phyloP scores from a whole-genome alignment of 208 protist genomes.

The Leishmania tropica region DNA sequence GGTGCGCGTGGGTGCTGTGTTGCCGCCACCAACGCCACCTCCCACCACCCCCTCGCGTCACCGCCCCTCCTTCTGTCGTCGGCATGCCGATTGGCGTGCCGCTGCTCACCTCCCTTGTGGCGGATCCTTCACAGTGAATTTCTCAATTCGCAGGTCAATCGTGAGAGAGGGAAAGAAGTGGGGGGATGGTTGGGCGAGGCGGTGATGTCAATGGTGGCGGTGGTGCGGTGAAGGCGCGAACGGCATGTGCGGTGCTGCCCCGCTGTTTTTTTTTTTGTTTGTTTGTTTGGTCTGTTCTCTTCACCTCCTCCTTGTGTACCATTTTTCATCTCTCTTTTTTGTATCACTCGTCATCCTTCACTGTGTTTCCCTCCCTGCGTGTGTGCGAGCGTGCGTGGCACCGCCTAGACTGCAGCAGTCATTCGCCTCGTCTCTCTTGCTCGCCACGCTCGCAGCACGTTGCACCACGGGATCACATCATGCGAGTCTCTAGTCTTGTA shows the following conservation, averaged over 20 bases:
- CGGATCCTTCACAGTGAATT: constrained; percentile 9
- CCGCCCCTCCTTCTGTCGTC: background rate
- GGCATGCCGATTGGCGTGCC: background rate
- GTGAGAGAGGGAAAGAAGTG: background rate
- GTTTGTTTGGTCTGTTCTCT: background rate
- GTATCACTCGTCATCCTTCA: background rate
- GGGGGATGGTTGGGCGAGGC: too few relatives aligned
- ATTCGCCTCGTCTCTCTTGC: background rate
- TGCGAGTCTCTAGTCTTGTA: background rate
- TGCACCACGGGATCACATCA: background rate
- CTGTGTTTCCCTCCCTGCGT: background rate
- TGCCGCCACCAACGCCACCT: background rate
- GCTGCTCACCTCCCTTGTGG: background rate
- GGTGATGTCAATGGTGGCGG: background rate
- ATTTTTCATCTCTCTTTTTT: background rate
- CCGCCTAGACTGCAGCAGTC: background rate
- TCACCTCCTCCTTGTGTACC: background rate
- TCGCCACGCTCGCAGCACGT: background rate
- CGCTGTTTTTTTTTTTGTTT: background rate
- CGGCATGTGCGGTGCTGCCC: background rate
- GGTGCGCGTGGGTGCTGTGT: background rate
- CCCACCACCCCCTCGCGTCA: background rate
- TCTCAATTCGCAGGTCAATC: constrained; percentile 13
- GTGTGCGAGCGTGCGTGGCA: background rate
- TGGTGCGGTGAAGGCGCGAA: background rate